Evolutionary conservation across 495 filamentous ascomycete genomes (phyloP), one percentile per base, ranked within the genome.

Genomic region (Trichodelitschia bisporula): DNA sequence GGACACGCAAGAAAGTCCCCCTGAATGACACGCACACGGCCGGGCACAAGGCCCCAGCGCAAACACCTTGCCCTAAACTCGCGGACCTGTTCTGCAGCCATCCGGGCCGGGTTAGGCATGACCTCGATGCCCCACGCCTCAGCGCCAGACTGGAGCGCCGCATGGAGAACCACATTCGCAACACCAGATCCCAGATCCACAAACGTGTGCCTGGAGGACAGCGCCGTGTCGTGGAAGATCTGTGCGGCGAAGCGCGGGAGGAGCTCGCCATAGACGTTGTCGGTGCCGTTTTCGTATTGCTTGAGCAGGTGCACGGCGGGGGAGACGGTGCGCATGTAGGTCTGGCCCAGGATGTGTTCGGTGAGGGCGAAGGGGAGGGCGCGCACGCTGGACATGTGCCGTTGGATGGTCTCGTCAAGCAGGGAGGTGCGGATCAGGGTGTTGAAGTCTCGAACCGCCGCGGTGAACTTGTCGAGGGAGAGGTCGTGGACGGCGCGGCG

Each of bases 51-150:
- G 1, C 89, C 89, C 86, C 86, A 97, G 10, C 91, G 68, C 11
- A 68, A 68, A 40, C 80, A 83, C 25, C 86, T 69, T 3, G 75
- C 67, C 30, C 56, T 56, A 45, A 97, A 92, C 43, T 97, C 86
- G 9, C 12, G 9, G 18, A 40, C 43, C 34, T 55, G 51, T 26
- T 28, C 19, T 1, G 19, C 33, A 16, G 46, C 51, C 16, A 47
- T 41, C 16, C 28, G 25, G 36, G 36, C 41, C 4, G 50, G 50
- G 16, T 34, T 46, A 18, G 18, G 11, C 77, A 90, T 84, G 62
- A 83, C 76, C 51, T 97, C 86, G 45, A 84, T 92, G 15, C 86
- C 86, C 70, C 79, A 93, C 50, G 76, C 83, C 48, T 92, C 77
- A 46, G 77, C 90, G 10, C 86, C 86, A 29, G 83, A 67, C 46